Conservation (phyloP, 345 rosid genomes). For the Camelina hispida region DNA sequence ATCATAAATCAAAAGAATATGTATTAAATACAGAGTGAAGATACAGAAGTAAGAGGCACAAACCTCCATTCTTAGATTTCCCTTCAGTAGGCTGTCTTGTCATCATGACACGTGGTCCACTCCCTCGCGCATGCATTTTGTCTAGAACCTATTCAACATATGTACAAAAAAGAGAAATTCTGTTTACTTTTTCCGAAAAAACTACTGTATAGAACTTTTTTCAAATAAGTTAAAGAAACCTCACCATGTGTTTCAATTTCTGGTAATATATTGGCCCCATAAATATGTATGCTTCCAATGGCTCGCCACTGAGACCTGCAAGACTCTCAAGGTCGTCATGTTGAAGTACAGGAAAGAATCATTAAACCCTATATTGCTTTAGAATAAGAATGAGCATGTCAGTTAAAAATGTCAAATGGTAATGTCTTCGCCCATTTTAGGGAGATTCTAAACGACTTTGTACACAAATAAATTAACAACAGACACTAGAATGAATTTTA, state of each 20-base stretch:
- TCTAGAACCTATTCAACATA: conserved; percentile 65
- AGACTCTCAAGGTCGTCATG: conserved; percentile 42
- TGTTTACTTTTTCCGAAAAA: background rate
- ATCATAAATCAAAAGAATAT: background rate
- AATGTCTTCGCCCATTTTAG: conserved; percentile 15
- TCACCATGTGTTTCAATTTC: conserved; percentile 94
- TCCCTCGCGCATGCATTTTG: conserved; percentile 97
- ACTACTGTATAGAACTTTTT: background rate
- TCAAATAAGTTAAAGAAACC: conserved; percentile 34
- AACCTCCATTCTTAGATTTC: conserved; percentile 95
- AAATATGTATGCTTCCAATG: conserved; percentile 86
- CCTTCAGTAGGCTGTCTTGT: conserved; percentile 99
- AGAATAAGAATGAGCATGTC: conserved; percentile 5
- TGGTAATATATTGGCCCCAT: conserved; percentile 99
- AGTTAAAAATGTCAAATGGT: background rate
- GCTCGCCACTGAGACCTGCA: conserved; percentile 86
- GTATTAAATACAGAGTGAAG: background rate
- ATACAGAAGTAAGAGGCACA: conserved; percentile 22
- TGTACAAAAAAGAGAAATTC: background rate
- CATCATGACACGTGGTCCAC: conserved; percentile 84
- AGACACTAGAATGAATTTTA: conserved; percentile 16
- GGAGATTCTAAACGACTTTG: conserved; percentile 11
- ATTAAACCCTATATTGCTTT: background rate
- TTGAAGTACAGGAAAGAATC: conserved; percentile 25
- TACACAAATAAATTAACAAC: conserved; percentile 3